A percentile compares a stretch with the other conserved stretches of the same genome.
Evolutionary conservation across 2,329 filamentous ascomycete species (phyloP).

Genomic region (Xylariaceae sp.): DNA sequence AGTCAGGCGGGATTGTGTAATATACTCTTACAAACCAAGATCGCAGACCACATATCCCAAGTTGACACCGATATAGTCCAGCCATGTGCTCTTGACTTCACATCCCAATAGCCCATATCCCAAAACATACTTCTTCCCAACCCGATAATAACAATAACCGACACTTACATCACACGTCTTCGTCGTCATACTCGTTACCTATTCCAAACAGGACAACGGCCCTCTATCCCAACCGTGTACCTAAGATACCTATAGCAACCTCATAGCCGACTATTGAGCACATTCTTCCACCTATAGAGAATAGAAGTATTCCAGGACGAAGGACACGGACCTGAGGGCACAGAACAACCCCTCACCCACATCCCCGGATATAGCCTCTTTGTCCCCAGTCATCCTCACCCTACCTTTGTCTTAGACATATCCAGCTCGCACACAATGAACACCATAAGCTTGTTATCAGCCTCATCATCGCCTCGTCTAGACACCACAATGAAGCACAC

Average conservation of each 20-base stretch:
- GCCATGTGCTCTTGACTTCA: constrained; percentile 3
- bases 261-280: too few relatives aligned
- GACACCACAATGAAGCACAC: constrained; percentile 39
- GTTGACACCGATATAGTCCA: constrained; percentile 4
- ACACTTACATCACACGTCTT: background rate
- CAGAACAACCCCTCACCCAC: background rate
- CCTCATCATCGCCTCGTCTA: constrained; percentile 35
- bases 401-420: background rate
- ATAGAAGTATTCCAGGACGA: too few relatives aligned
- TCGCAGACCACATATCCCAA: constrained; percentile 1
- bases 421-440: constrained; percentile 19
- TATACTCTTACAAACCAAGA: constrained; percentile 16
- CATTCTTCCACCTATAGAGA: too few relatives aligned
- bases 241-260: too few relatives aligned
- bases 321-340: too few relatives aligned
- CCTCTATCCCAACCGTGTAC: too few relatives aligned
- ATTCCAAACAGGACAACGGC: too few relatives aligned
- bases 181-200: too few relatives aligned
- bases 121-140: constrained; percentile 1
- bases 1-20: constrained; percentile 8
- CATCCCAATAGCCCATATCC: background rate
- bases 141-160: background rate
- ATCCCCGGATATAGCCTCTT: background rate
- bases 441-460: constrained; percentile 36
- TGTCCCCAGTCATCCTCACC: background rate